A percentile compares a stretch with the other conserved stretches of the same genome.
Conservation (phyloP, 495 filamentous ascomycete genomes). For the Sordaria brevicollis region DNA sequence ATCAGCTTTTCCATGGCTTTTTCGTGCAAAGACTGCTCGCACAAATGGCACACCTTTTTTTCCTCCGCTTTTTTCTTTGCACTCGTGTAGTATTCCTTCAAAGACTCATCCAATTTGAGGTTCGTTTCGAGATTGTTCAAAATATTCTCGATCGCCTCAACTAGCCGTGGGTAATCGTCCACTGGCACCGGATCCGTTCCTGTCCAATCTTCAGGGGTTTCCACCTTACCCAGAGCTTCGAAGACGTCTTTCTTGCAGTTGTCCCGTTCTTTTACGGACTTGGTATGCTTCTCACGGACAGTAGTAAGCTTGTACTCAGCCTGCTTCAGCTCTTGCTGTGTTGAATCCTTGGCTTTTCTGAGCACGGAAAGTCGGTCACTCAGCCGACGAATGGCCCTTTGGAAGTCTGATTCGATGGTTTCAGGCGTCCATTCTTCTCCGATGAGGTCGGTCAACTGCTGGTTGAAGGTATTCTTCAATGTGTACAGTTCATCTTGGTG, state of each 20-base stretch:
- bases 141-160: slow-evolving; percentile 42
- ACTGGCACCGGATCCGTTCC: slow-evolving; percentile 12
- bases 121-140: slow-evolving; percentile 54
- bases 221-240: slow-evolving; percentile 27
- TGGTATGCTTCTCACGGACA: slow-evolving; percentile 46
- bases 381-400: slow-evolving; percentile 49
- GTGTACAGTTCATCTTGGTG: slow-evolving; percentile 62
- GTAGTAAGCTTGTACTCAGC: slow-evolving; percentile 67
- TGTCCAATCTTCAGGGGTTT: slow-evolving; percentile 3
- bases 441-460: slow-evolving; percentile 53
- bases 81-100: slow-evolving; percentile 53
- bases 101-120: slow-evolving; percentile 46
- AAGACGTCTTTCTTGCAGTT: slow-evolving; percentile 42
- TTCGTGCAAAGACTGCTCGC: slow-evolving; percentile 50
- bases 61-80: slow-evolving; percentile 49
- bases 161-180: slow-evolving; percentile 29
- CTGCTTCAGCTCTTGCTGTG: slow-evolving; percentile 64
- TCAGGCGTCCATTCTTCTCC: slow-evolving; percentile 55
- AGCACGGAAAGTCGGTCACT: slow-evolving; percentile 43
- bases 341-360: slow-evolving; percentile 56
- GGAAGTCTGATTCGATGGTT: slow-evolving; percentile 62
- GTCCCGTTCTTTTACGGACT: slow-evolving; percentile 53
- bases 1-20: slow-evolving; percentile 47
- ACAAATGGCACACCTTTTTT: slow-evolving; percentile 61
- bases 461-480: slow-evolving; percentile 61